Evolutionary conservation across 2,329 filamentous ascomycete species (phyloP), one percentile per base, ranked within the genome.

Genomic region (Hymenoscyphus fructigenus): DNA sequence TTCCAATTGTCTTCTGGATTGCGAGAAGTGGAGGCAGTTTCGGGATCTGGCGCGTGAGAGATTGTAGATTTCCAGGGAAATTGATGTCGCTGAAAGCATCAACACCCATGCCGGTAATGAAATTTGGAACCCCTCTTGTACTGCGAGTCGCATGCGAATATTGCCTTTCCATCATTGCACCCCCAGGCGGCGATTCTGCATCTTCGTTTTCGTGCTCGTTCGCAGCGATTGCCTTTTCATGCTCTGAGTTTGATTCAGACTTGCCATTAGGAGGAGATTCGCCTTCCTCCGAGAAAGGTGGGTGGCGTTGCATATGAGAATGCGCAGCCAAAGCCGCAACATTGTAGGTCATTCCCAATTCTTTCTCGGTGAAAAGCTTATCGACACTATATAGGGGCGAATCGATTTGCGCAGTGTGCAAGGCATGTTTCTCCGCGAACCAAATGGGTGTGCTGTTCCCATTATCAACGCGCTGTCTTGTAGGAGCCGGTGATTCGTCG

Each of bases 331-430:
- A 71, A 34, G 87, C 86, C 5, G 88, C 84, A 4, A 81, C 78
- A 66, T 88, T 89, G 74, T 89, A 89, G 32, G 85, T 85, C 79
- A 90, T 83, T 4, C 84, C 82, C 34, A 90, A 80, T 77, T 90
- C 88, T 76, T 88, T 89, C 70, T 90, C 88, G 0, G 87, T 90
- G 60, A 90, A 90, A 44, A 90, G 82, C 78, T 89, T 89, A 71
- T 90, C 87, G 65, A 90, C 84, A 73, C 84, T 89, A 74, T 88
- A 89, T 1, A 87, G 77, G 0, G 85, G 83, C 9, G 85, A 72
- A 23, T 77, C 86, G 23, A 84, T 82, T 71, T 86, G 83, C 73
- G 84, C 84, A 64, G 69, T 62, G 23, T 65, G 83, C 78, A 62
- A 80, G 78, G 64, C 79, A 78, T 69, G 82, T 80, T 61, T 86